A percentile compares a stretch with the other conserved stretches of the same genome.
These are phyloP conservation scores for Vitis hybrid DNA, from an alignment of 177 flowering plant genomes.

Conservation along the genomic window DNA sequence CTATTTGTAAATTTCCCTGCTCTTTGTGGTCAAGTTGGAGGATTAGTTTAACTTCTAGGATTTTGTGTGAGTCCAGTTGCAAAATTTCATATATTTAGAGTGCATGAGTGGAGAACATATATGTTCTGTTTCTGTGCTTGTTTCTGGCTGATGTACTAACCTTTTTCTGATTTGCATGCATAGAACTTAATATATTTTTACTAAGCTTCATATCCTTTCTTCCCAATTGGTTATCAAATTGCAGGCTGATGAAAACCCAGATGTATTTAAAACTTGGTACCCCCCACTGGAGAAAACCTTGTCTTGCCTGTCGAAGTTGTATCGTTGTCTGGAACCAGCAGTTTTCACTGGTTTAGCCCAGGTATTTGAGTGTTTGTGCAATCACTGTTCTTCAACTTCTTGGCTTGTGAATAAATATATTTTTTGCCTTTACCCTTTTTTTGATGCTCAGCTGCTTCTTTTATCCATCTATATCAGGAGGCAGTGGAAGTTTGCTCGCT, in stretches of 20 bases:
- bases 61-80: background rate
- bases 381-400: background rate
- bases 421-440: constrained; percentile 2
- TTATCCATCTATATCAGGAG: constrained; percentile 57
- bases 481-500: constrained; percentile 89
- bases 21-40: background rate
- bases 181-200: background rate
- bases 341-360: constrained; percentile 99
- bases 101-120: background rate
- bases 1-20: background rate
- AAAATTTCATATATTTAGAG: background rate
- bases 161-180: too few species aligned
- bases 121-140: background rate
- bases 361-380: constrained; percentile 39
- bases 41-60: background rate
- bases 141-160: background rate
- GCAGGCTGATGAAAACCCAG: constrained; percentile 65
- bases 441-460: constrained; percentile 2
- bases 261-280: constrained; percentile 83
- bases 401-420: background rate
- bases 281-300: constrained; percentile 96
- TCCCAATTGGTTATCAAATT: constrained; percentile 1
- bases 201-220: background rate
- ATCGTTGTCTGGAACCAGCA: constrained; percentile 77
- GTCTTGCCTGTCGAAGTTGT: constrained; percentile 85